Evolutionary conservation across 2,329 filamentous ascomycete genomes (phyloP).

Genomic region (Shiraia bambusicola): DNA sequence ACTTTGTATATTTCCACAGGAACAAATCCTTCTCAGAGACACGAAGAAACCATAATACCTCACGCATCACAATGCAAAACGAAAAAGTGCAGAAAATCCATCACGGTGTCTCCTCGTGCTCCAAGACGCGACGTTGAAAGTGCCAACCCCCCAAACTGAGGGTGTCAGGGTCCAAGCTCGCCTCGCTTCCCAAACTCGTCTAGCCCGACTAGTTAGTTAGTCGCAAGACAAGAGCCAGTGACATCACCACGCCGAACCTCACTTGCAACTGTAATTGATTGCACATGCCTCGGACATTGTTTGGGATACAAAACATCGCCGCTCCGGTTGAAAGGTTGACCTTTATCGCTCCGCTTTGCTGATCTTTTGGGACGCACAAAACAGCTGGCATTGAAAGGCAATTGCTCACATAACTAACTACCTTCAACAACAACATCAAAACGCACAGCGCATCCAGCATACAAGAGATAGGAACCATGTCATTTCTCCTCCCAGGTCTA

Average conservation of each 20-base stretch:
- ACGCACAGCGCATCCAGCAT: not conserved
- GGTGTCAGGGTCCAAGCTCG: constrained; percentile 38
- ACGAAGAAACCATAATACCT: constrained; percentile 3
- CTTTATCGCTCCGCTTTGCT: too few species aligned
- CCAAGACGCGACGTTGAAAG: constrained; percentile 24
- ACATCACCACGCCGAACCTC: constrained; percentile 33
- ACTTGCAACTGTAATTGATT: too few species aligned
- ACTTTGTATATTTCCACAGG: not conserved
- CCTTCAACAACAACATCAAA: constrained; percentile 18
- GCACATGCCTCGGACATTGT: constrained; percentile 16
- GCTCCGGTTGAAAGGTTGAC: too few species aligned
- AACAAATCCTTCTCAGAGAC: not conserved
- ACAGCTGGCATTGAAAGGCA: constrained; percentile 16
- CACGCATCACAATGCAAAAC: constrained; percentile 11
- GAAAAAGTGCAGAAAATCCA: constrained; percentile 10
- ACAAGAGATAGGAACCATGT: constrained; percentile 31
- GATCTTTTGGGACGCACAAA: not conserved
- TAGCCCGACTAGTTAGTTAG: constrained; percentile 13
- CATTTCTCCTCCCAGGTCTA: constrained; percentile 44
- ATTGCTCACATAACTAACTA: constrained; percentile 18
- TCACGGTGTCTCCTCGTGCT: constrained; percentile 18
- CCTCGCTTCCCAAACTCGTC: constrained; percentile 16
- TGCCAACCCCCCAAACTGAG: constrained; percentile 15
- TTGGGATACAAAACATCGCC: not conserved
- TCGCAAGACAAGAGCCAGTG: constrained; percentile 25